These are phyloP conservation scores for Stereum hirsutum DNA, from an alignment of 1,284 basidiomycete genomes.

Conservation along the genomic window DNA sequence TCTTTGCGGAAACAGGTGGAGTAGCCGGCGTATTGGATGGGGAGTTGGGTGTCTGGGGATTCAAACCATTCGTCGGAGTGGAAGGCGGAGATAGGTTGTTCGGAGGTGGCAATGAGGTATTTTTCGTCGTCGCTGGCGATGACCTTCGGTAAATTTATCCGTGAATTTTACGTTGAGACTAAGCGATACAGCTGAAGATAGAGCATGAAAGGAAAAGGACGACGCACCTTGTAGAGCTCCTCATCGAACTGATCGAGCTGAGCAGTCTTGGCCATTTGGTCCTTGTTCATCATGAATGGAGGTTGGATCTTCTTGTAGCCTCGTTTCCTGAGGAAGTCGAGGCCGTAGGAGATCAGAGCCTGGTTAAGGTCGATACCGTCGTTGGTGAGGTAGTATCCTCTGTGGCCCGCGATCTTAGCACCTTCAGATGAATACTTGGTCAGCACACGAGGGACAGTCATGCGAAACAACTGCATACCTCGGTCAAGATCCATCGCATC, in stretches of 20 bases:
- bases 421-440: conserved; percentile 32
- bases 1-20: conserved; percentile 99
- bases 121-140: conserved; percentile 92
- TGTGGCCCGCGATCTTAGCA: conserved; percentile 89
- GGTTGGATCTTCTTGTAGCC: conserved; percentile 94
- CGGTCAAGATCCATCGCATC: conserved; percentile 96
- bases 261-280: conserved; percentile 95
- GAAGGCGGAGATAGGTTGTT: conserved; percentile 95
- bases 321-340: conserved; percentile 82
- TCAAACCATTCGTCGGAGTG: conserved; percentile 98
- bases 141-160: conserved; percentile 38
- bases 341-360: conserved; percentile 90
- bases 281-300: conserved; percentile 98
- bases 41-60: conserved; percentile 83
- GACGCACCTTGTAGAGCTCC: conserved; percentile 85
- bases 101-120: conserved; percentile 97
- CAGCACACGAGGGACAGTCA: neutral
- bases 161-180: neutral
- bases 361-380: conserved; percentile 98
- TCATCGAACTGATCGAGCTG: conserved; percentile 98
- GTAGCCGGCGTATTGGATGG: conserved; percentile 78
- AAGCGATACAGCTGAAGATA: too few relatives aligned
- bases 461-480: conserved; percentile 35
- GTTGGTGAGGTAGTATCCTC: conserved; percentile 93
- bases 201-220: too few relatives aligned